Evolutionary conservation across 2,329 filamentous ascomycete genomes (phyloP), one percentile per base, ranked within the genome.

Genomic region (Nemania serpens): DNA sequence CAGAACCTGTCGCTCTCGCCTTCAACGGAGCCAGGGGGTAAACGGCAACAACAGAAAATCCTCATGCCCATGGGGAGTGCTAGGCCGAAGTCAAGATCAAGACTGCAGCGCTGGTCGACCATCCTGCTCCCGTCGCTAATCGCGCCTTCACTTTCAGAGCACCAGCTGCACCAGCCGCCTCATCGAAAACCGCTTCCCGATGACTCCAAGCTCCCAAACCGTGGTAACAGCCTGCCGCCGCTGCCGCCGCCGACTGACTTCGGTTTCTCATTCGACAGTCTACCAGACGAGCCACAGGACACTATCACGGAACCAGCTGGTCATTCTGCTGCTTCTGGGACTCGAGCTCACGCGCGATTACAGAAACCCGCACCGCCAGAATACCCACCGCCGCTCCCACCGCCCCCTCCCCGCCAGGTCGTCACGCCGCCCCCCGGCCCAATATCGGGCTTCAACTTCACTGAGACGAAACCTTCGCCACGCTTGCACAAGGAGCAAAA

Each of bases 41-140:
- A 37, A 36, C 37, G 22, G 25, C 18, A 20, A 13, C 54, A 22
- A 13, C 57, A 47, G 50, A 43, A 53, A 15, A 46, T 47, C n/a
- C 47, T 53, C 37, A 52, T 61, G 48, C 34, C 55, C 39, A 39
- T 29, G 36, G 36, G 11, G 4, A 53, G 45, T 33, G 65, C 58
- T 47, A 68, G 63, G 57, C 54, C 64, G 52, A 69, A 64, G 49
- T 70, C 71, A 47, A 70, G 59, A 62, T 71, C 71, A 46, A 70
- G 59, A 61, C 64, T 73, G 1, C 41, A 66, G 37, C 70, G 71
- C 59, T 61, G 72, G 53, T 74, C 71, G 22, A 67, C 69, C 34
- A 71, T 74, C 67, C 71, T 73, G 13, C 54, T 49, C 47, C 71
- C 71, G 33, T 71, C 70, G 65, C 73, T 75, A 63, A 75, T 69